Base-by-base conservation (phyloP, 2,329 filamentous ascomycete genomes). In the Xylariaceae sp. region DNA sequence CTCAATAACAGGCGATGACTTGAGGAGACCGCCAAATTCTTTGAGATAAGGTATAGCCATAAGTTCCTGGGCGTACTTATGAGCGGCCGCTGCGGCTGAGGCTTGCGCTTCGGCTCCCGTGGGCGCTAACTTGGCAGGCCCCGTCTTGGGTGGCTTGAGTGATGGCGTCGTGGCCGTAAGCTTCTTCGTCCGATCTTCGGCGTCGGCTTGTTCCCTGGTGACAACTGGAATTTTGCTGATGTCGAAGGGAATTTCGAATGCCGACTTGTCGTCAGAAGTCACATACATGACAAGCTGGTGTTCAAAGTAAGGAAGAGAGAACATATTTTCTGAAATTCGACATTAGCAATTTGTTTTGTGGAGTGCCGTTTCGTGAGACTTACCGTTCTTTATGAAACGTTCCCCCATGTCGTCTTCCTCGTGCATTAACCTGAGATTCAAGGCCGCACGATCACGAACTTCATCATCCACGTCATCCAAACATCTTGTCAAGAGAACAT, bases 241-340 rank as follows among this genome's bases (percentile, higher is more conserved):
- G 64, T 97, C 92, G 74, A 98, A 98, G 6, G 93, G 85, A 25
- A 75, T 74, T 33, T 85, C 80, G 60, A 97, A 98, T 0, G 86
- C 88, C 34, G 85, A 81, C 67, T 91, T 90, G 61, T 93, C 88
- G 43, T 90, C 88, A 11, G 91, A 90, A 16, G 91, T 95, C 58
- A 98, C 92, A 62, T 98, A 98, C 82, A 95, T 87, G 56, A 96
- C 91, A 40, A 98, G 83, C 65, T 97, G 91, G 65, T 97, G 92
- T 74, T 97, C 93, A 50, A 98, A 94, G 48, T 88, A 90, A 10
- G 90, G 88, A 19, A 98, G 79, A 7, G 92, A 94, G 67, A 92
- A 98, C 82, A 95, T 95, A 53, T 83, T 94, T 66, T 97, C 92
- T 91, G 58, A 7, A 42, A 44, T 69, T 60, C 29, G 46, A 7